Evolutionary conservation across 352 stramenopile species (phyloP).

Genomic region (Lagenidium giganteum): DNA sequence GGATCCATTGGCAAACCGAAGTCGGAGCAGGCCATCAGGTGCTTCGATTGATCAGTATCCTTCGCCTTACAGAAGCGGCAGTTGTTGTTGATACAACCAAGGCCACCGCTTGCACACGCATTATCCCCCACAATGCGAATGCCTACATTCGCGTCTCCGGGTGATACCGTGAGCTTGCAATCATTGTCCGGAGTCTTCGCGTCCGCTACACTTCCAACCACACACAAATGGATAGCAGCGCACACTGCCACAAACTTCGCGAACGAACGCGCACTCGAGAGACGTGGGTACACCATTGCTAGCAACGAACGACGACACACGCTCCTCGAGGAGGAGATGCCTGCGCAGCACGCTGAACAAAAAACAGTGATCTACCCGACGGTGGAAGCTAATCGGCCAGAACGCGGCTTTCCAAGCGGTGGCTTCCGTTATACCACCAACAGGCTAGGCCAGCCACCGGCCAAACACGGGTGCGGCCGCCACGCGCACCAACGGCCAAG

Average conservation of each 20-base stretch:
- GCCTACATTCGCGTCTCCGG: constrained; percentile 18
- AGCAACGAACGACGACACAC: background rate
- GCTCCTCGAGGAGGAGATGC: constrained; percentile 6
- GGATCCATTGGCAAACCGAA: background rate
- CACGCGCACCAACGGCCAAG: no score
- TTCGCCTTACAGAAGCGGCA: constrained; percentile 29
- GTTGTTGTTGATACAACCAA: constrained; percentile 22
- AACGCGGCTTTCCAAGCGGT: no score
- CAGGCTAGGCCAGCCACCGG: no score
- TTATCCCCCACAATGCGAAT: constrained; percentile 25
- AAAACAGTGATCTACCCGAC: constrained; percentile 4
- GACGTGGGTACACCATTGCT: constrained; percentile 14
- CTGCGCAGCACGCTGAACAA: constrained; percentile 9
- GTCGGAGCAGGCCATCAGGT: constrained; percentile 5
- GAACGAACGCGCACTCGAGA: constrained; percentile 8
- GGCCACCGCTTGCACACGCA: constrained; percentile 1
- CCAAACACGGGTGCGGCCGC: no score
- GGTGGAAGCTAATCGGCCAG: no score
- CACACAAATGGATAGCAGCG: constrained; percentile 5
- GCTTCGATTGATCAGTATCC: constrained; percentile 12
- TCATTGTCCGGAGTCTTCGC: no score
- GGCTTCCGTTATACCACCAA: no score
- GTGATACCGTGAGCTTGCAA: no score
- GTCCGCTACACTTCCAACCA: no score
- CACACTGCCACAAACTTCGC: constrained; percentile 11